phyloP scores from a whole-genome alignment of 2,329 filamentous ascomycete species.

The Botrytis sinoallii region DNA sequence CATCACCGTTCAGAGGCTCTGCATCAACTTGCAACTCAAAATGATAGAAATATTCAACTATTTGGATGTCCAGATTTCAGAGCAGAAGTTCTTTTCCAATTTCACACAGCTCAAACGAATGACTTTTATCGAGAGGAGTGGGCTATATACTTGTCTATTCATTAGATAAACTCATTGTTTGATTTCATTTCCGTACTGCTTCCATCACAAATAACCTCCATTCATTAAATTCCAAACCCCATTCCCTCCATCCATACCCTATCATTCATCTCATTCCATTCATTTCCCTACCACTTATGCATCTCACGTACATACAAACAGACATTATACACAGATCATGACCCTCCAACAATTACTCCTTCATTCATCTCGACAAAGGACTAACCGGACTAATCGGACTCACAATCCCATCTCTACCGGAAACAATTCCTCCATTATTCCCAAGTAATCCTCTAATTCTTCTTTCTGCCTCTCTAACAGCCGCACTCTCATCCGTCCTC shows the following conservation, averaged over 20 bases:
- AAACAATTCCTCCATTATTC: neutral
- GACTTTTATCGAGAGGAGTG: rapidly evolving
- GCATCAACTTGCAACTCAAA: rapidly evolving
- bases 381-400: constrained; percentile 5
- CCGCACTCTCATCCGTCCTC: neutral
- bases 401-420: neutral
- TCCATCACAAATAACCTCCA: neutral
- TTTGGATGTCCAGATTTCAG: neutral
- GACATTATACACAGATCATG: neutral
- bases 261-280: neutral
- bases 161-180: neutral
- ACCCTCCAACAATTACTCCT: neutral
- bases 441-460: constrained; percentile 16
- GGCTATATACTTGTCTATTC: neutral
- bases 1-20: too few species aligned
- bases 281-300: neutral
- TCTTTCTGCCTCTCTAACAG: constrained; percentile 4
- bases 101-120: neutral
- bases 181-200: neutral
- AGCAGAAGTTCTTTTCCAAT: neutral
- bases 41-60: neutral
- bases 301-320: neutral
- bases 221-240: neutral
- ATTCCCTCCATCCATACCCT: neutral
- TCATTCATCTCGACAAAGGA: neutral